Evolutionary conservation across 2,329 filamentous ascomycete species (phyloP).

Genomic region (Mycosphaerella sp.): DNA sequence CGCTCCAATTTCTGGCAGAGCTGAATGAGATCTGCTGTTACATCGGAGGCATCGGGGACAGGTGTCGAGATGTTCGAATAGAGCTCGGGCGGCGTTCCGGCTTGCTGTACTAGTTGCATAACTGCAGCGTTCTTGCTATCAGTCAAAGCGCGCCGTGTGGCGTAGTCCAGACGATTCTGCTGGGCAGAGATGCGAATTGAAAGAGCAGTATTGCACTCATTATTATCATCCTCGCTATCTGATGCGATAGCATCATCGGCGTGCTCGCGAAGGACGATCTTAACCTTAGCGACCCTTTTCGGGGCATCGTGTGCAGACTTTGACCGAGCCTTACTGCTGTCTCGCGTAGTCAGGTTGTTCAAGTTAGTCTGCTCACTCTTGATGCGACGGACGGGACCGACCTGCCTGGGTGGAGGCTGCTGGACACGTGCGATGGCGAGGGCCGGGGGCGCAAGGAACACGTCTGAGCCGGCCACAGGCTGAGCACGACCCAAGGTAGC

Average conservation of each 20-base stretch:
- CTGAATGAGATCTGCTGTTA: constrained; percentile 1
- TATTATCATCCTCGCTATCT: constrained; percentile 19
- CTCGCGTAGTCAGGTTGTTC: neutral
- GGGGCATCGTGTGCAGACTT: neutral
- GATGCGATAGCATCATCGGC: constrained; percentile 19
- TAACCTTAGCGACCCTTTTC: neutral
- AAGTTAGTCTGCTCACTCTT: constrained; percentile 4
- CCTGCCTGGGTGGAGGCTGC: neutral
- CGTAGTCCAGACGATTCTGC: constrained; percentile 14
- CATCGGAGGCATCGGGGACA: constrained; percentile 4
- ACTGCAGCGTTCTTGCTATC: constrained; percentile 5
- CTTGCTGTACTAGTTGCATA: neutral
- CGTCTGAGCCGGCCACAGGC: neutral
- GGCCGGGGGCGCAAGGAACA: neutral
- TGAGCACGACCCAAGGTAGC: constrained; percentile 1
- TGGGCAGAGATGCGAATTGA: neutral
- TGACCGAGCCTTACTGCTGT: neutral
- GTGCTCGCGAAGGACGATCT: constrained; percentile 3
- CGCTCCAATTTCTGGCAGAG: constrained; percentile 5
- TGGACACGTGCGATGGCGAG: neutral
- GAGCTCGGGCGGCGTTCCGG: neutral
- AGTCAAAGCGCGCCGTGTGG: constrained; percentile 13
- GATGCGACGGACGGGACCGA: neutral
- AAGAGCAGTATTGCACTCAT: neutral
- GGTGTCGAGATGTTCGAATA: constrained; percentile 1